Evolutionary conservation across 495 filamentous ascomycete species (phyloP), one percentile per base, ranked within the genome.

Genomic region (Xylaria nigripes): DNA sequence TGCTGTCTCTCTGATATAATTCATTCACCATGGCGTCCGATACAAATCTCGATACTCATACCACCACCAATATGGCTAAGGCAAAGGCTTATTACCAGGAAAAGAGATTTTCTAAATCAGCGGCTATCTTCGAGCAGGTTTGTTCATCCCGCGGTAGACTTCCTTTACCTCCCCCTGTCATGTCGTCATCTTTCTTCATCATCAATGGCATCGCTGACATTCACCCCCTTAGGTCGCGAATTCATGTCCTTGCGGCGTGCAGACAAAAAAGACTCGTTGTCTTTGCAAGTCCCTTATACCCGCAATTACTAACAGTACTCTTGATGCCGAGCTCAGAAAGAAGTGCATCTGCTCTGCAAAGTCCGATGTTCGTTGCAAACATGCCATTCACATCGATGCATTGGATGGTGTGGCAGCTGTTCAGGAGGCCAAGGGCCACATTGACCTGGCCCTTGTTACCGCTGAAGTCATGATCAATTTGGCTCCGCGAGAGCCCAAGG

Each of bases 401-500:
- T 18, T 57, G 15, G 48, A 57, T 15, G 42, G 48, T 0, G 7
- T 57, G 23, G 38, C 48, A 8, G 54, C 54, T 15, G 40, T 46
- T 0, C 24, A 47, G 12, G 48, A 57, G 32, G 48, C 48, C 27
- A 50, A 25, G 42, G 21, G 48, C 16, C n/a, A 16, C 15, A 0
- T 45, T 15, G 47, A 50, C 32, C 24, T 9, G 0, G 48, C 48
- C 34, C 22, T 51, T 1, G 7, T 41, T 13, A 24, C 46, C n/a
- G 54, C 54, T 16, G 47, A 57, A 24, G 27, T 22, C 15, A 50
- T 57, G 47, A 51, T 57, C 18, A 36, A 57, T 23, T 30, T 57
- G n/a, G 42, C 40, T 5, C 54, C 54, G 15, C 54, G 54, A 18
- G 54, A 57, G 7, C 54, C 54, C 13, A 57, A 47, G 48, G 54